Percentiles rank a stretch among this genome's conserved stretches.
Evolutionary conservation across 1,284 basidiomycete species (phyloP).

Genomic region (Fistulina hepatica): DNA sequence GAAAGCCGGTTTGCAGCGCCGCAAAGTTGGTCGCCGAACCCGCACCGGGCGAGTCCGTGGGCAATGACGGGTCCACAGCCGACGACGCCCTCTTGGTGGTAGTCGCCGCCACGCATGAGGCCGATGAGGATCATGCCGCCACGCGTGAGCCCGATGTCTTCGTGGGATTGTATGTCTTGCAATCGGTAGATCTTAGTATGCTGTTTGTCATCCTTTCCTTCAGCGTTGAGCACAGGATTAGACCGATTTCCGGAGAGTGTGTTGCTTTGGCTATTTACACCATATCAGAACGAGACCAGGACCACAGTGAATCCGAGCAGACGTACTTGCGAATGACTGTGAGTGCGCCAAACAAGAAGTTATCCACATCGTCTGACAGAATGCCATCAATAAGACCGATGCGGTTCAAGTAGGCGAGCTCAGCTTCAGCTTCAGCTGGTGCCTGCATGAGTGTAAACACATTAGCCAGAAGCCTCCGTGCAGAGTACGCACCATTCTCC

Average conservation of each 20-base stretch:
- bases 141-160: constrained; percentile 50
- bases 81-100: constrained; percentile 57
- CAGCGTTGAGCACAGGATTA: constrained; percentile 48
- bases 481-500: constrained; percentile 50
- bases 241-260: constrained; percentile 60
- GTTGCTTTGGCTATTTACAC: constrained; percentile 51
- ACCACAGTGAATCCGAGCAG: constrained; percentile 4
- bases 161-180: constrained; percentile 38
- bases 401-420: constrained; percentile 79
- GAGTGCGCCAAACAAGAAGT: constrained; percentile 80
- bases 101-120: constrained; percentile 85
- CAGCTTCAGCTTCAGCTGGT: constrained; percentile 94
- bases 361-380: constrained; percentile 90
- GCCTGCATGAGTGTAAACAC: constrained; percentile 37
- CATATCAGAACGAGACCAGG: constrained; percentile 9
- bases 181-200: constrained; percentile 60
- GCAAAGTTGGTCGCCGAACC: constrained; percentile 60
- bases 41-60: constrained; percentile 57
- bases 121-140: constrained; percentile 80
- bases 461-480: neutral
- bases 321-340: constrained; percentile 58
- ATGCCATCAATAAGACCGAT: constrained; percentile 82
- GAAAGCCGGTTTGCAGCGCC: constrained; percentile 44
- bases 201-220: constrained; percentile 63
- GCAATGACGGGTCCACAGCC: constrained; percentile 56